Evolutionary conservation across 2,329 filamentous ascomycete genomes (phyloP), one percentile per base, ranked within the genome.

Genomic region (Neurospora sp.): DNA sequence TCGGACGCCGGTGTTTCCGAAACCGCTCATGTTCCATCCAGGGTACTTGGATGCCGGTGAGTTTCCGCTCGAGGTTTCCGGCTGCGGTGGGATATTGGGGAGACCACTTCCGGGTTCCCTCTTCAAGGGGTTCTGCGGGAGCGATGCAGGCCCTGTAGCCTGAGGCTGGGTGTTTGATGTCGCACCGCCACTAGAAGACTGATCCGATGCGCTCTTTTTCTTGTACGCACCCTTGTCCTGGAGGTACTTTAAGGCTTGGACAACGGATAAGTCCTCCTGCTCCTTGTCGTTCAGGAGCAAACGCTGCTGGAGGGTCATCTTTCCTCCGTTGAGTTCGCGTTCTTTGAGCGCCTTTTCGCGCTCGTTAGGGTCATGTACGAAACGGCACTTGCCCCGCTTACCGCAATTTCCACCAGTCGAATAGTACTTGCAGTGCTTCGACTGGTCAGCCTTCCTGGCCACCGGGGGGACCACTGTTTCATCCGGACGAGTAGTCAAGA

Each of bases 311-410:
- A 90, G 84, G 4, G 88, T 90, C 79, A 90, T 85, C 67, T 86
- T 86, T 66, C 88, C 88, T 71, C 88, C 87, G 74, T 90, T 90
- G 75, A 84, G 83, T 75, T 88, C 87, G 71, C 88, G 85, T 77
- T 90, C 88, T 75, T 84, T 85, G 67, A 90, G 82, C 70, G 88
- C 88, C 73, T 86, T 86, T 75, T 88, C 87, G 74, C 88, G 84
- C 70, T 89, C 85, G 72, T 86, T 85, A 19, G 85, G 84, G 77
- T 91, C 88, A 78, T 91, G 88, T 73, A 89, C 87, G 80, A 91
- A 91, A 80, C 88, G 88, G 82, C 88, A 91, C 87, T 90, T 90
- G 87, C 87, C 87, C 85, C 89, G 89, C 84, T 91, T 91, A 68
- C 88, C 88, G 80, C 88, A 91, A 70, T 83, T 88, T 71, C 88